Evolutionary conservation across 164 flowering plant genomes (phyloP).

Genomic region (Platanus orientalis): DNA sequence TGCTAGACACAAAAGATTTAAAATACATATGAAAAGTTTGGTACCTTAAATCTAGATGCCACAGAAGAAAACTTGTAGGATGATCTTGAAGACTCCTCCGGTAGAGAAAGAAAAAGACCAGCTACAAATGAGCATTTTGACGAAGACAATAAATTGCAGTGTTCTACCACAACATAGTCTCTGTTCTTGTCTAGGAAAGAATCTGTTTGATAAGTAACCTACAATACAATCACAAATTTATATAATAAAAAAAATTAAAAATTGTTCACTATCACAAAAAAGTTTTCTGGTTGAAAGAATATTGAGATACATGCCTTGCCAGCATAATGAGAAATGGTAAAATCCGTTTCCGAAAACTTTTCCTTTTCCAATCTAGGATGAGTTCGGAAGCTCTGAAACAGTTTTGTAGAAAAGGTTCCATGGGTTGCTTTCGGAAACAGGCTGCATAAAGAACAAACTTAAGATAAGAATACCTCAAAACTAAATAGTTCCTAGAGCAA

Average conservation of each 20-base stretch:
- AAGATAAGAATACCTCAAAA: slow-evolving; percentile 29
- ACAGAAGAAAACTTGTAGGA: slow-evolving; percentile 97
- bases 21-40: not conserved
- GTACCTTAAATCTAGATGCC: slow-evolving; percentile 89
- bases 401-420: slow-evolving; percentile 78
- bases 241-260: not conserved
- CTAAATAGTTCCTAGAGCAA: slow-evolving; percentile 1
- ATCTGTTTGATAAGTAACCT: slow-evolving; percentile 94
- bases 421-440: slow-evolving; percentile 98
- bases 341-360: slow-evolving; percentile 89
- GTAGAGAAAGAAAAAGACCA: slow-evolving; percentile 68
- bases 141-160: slow-evolving; percentile 79
- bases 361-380: slow-evolving; percentile 82
- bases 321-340: slow-evolving; percentile 89
- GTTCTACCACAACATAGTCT: slow-evolving; percentile 91
- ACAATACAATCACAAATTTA: slow-evolving; percentile 12
- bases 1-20: not conserved
- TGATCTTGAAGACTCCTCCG: slow-evolving; percentile 86
- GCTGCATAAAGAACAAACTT: slow-evolving; percentile 53
- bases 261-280: not conserved
- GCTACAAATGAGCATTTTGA: slow-evolving; percentile 80
- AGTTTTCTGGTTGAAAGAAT: not conserved
- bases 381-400: slow-evolving; percentile 62
- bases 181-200: slow-evolving; percentile 90
- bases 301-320: slow-evolving; percentile 61